Conservation (phyloP, 495 filamentous ascomycete species). For the Ramalina intermedia region DNA sequence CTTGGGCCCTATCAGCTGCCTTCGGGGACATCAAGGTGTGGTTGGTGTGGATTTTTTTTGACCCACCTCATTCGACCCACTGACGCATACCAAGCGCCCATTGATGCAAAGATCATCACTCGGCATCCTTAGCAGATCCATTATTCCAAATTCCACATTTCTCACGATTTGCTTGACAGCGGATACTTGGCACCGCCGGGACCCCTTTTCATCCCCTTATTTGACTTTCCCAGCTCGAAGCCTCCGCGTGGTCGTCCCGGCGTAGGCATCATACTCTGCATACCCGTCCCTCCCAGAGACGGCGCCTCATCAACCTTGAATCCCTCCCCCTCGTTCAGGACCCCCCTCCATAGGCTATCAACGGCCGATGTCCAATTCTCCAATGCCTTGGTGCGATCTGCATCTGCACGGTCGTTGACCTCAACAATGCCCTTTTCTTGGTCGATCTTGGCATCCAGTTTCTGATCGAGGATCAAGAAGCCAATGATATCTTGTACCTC, state of each 20-base stretch:
- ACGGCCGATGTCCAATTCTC: conserved; percentile 59
- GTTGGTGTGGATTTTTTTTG: too few relatives aligned
- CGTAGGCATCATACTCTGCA: conserved; percentile 4
- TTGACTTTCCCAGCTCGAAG: conserved; percentile 4
- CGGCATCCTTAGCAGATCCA: neutral
- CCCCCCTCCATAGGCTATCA: conserved; percentile 42
- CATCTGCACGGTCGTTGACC: conserved; percentile 60
- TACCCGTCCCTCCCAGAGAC: conserved; percentile 8
- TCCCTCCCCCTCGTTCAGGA: conserved; percentile 61
- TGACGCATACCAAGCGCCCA: neutral
- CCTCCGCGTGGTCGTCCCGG: neutral
- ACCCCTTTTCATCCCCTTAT: conserved; percentile 5
- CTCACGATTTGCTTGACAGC: neutral
- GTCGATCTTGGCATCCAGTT: conserved; percentile 77
- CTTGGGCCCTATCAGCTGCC: too few relatives aligned
- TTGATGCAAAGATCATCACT: neutral
- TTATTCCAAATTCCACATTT: neutral
- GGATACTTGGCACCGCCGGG: neutral
- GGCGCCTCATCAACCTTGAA: conserved; percentile 33
- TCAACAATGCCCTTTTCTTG: conserved; percentile 72
- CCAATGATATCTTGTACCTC: conserved; percentile 91
- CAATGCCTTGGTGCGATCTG: conserved; percentile 58
- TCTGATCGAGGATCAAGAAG: conserved; percentile 80
- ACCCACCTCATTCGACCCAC: neutral
- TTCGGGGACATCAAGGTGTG: too few relatives aligned